phyloP scores from a whole-genome alignment of 768 basidiomycete species.

The Mycena haematopus region DNA sequence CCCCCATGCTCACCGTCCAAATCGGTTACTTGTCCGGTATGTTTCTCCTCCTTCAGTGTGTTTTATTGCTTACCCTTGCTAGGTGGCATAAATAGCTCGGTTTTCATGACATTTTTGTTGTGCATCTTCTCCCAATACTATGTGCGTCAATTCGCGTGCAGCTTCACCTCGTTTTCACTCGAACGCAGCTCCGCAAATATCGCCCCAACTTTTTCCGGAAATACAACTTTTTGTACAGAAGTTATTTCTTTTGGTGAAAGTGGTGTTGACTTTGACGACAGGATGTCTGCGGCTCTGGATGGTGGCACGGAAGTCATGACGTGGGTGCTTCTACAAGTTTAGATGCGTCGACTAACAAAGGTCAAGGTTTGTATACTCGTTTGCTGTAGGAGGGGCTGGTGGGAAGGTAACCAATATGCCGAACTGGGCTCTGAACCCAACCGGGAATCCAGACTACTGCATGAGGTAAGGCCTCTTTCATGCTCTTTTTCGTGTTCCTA shows the following conservation, averaged over 20 bases:
- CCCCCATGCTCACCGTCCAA: constrained; percentile 42
- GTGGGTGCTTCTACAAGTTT: constrained; percentile 41
- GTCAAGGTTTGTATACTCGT: constrained; percentile 46
- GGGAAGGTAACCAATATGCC: constrained; percentile 23
- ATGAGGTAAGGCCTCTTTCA: neutral
- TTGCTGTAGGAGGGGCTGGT: constrained; percentile 40
- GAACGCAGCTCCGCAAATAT: constrained; percentile 40
- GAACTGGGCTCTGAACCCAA: constrained; percentile 31
- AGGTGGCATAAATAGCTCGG: constrained; percentile 61
- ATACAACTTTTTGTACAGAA: constrained; percentile 56
- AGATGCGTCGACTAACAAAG: constrained; percentile 24
- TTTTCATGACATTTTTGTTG: constrained; percentile 35
- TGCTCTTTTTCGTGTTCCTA: too few relatives aligned
- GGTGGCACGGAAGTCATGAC: constrained; percentile 58
- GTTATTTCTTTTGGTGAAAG: neutral
- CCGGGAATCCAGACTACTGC: constrained; percentile 35
- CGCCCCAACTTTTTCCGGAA: constrained; percentile 55
- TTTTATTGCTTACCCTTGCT: neutral
- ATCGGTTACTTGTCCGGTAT: constrained; percentile 42
- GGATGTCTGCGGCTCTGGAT: constrained; percentile 56
- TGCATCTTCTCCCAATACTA: constrained; percentile 51
- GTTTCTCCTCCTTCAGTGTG: constrained; percentile 1
- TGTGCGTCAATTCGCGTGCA: constrained; percentile 1
- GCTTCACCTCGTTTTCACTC: neutral
- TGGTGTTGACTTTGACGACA: neutral